phyloP scores from a whole-genome alignment of 352 stramenopile species.

The Phytophthora cryptogea region DNA sequence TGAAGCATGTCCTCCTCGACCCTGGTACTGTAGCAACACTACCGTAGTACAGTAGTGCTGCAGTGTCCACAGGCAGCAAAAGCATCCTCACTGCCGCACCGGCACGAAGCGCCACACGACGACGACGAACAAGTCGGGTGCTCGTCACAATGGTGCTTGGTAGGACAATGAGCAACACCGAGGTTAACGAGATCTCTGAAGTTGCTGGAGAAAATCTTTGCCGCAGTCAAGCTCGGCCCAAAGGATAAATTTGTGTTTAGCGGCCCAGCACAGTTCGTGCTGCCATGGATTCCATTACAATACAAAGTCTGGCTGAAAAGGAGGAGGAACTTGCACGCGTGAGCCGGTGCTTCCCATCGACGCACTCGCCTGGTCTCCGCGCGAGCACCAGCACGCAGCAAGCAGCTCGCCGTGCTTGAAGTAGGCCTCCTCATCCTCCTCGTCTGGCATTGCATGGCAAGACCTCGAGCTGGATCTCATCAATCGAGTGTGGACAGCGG shows the following conservation, averaged over 20 bases:
- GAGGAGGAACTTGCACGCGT: neutral
- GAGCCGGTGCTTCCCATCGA: conserved; percentile 21
- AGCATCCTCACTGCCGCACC: conserved; percentile 9
- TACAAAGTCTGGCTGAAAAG: too few species aligned
- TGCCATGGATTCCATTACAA: too few species aligned
- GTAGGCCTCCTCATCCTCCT: neutral
- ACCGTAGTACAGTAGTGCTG: neutral
- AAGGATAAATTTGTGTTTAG: too few species aligned
- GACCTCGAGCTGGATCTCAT: conserved; percentile 25
- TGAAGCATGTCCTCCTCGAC: too few species aligned
- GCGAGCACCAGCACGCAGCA: neutral
- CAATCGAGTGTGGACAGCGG: conserved; percentile 10
- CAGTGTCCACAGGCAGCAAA: neutral
- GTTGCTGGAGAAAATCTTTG: neutral
- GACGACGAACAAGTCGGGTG: neutral
- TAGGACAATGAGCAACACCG: conserved; percentile 11
- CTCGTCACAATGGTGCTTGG: conserved; percentile 11
- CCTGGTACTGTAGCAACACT: neutral
- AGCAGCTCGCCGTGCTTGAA: conserved; percentile 17
- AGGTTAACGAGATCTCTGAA: neutral
- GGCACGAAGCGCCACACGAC: conserved; percentile 9
- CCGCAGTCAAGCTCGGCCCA: too few species aligned
- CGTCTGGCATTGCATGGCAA: neutral
- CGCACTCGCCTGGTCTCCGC: conserved; percentile 13
- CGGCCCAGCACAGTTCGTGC: too few species aligned